Evolutionary conservation across 2,329 filamentous ascomycete genomes (phyloP).

Genomic region (Rhynchosporium agropyri): DNA sequence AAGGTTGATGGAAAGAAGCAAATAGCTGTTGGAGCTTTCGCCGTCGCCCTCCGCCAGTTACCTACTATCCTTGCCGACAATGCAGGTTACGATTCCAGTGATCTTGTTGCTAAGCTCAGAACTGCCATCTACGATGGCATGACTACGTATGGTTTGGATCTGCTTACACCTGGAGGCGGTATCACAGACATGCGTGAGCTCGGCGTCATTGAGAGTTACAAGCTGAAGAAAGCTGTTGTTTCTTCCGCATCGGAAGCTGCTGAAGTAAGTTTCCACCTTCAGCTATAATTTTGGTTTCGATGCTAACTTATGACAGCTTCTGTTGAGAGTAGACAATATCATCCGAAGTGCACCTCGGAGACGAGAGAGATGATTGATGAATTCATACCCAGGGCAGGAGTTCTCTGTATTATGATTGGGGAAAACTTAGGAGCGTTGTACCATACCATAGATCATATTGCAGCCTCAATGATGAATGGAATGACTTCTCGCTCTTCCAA

Average conservation of each 20-base stretch:
- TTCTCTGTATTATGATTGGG: constrained; percentile 40
- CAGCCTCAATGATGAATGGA: constrained; percentile 39
- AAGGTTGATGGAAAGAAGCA: constrained; percentile 97
- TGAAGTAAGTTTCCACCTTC: constrained; percentile 65
- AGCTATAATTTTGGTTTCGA: constrained; percentile 14
- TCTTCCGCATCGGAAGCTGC: constrained; percentile 95
- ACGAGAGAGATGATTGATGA: constrained; percentile 69
- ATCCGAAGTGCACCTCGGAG: constrained; percentile 88
- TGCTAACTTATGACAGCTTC: constrained; percentile 59
- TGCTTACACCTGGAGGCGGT: constrained; percentile 85
- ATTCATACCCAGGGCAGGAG: constrained; percentile 23
- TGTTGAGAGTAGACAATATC: constrained; percentile 96
- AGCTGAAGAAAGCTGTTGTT: constrained; percentile 97
- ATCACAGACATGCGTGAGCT: constrained; percentile 95
- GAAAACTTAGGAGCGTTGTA: constrained; percentile 39
- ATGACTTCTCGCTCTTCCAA: constrained; percentile 27
- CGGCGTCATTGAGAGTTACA: constrained; percentile 97
- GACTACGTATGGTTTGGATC: constrained; percentile 87
- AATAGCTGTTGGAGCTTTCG: constrained; percentile 87
- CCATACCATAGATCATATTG: constrained; percentile 44
- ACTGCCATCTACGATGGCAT: constrained; percentile 95
- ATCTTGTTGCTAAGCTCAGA: constrained; percentile 86
- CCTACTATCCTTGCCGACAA: constrained; percentile 98
- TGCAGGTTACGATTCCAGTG: constrained; percentile 91
- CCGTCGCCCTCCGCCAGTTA: constrained; percentile 84